A percentile compares a stretch with the other conserved stretches of the same genome.
These are phyloP conservation scores for Colletotrichum zoysiae DNA, from an alignment of 2,329 filamentous ascomycete species.

Conservation along the genomic window DNA sequence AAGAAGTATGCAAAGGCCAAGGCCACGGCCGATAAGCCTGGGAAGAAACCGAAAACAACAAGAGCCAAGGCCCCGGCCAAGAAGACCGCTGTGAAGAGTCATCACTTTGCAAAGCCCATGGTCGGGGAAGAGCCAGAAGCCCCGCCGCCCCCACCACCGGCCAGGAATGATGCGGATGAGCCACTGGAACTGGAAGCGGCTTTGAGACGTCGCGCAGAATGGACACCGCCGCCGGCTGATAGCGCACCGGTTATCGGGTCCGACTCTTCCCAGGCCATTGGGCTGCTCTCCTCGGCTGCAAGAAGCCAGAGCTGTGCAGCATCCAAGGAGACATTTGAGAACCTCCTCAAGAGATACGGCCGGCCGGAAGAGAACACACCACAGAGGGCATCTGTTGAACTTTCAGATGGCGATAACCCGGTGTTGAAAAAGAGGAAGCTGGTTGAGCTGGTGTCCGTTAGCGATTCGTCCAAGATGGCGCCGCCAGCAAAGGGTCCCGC, in stretches of 20 bases:
- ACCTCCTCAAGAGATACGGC: constrained; percentile 58
- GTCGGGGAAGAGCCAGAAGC: constrained; percentile 1
- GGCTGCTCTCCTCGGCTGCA: constrained; percentile 48
- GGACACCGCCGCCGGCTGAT: constrained; percentile 74
- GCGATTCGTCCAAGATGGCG: constrained; percentile 45
- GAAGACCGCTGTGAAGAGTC: constrained; percentile 51
- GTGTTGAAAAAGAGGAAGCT: constrained; percentile 68
- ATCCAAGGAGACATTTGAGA: constrained; percentile 56
- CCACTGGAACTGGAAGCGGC: constrained; percentile 61
- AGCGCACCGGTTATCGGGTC: constrained; percentile 47
- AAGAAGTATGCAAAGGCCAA: constrained; percentile 50
- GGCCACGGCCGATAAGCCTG: constrained; percentile 22
- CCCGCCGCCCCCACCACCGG: neutral
- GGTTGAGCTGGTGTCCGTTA: constrained; percentile 62
- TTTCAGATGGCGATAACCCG: constrained; percentile 47
- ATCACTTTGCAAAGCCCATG: constrained; percentile 48
- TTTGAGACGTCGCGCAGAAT: constrained; percentile 68
- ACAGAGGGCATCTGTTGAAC: constrained; percentile 33
- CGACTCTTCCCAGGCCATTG: constrained; percentile 50
- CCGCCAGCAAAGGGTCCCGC: constrained; percentile 49
- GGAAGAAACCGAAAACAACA: constrained; percentile 9
- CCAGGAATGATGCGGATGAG: constrained; percentile 44
- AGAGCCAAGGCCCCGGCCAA: constrained; percentile 46
- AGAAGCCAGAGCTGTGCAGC: constrained; percentile 34
- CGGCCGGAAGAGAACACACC: constrained; percentile 46